A percentile compares a stretch with the other conserved stretches of the same genome.
Conservation (phyloP, 2,329 filamentous ascomycete species). For the Sarocladium brachiariae region DNA sequence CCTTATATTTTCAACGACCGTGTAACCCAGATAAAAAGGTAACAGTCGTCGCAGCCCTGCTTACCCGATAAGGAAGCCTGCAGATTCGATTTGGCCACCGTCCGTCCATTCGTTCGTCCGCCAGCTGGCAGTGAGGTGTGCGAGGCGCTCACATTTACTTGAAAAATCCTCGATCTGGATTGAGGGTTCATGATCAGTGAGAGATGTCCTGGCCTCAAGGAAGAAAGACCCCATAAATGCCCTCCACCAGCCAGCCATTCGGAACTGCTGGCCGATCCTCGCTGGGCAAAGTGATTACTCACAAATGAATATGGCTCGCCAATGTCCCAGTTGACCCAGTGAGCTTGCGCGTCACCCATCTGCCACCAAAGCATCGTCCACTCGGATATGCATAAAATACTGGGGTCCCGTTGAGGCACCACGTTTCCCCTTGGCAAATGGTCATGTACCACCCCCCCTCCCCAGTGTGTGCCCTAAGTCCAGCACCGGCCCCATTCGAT, state of each 20-base stretch:
- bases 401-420: not conserved
- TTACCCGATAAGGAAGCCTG: too few species aligned
- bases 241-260: too few species aligned
- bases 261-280: too few species aligned
- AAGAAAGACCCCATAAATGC: too few species aligned
- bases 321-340: not conserved
- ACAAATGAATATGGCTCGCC: not conserved
- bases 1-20: not conserved
- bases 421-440: not conserved
- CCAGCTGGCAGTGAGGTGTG: too few species aligned
- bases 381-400: slow-evolving; percentile 8
- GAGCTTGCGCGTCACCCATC: slow-evolving; percentile 6
- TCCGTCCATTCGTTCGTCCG: too few species aligned
- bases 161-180: too few species aligned
- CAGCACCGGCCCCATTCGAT: not conserved
- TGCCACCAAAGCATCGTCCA: not conserved
- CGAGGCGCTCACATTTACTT: too few species aligned
- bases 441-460: not conserved
- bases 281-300: slow-evolving; percentile 1
- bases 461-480: not conserved
- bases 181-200: too few species aligned
- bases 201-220: too few species aligned
- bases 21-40: not conserved
- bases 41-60: too few species aligned
- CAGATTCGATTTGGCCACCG: too few species aligned